These are phyloP conservation scores for Ogataea salicorniae DNA, from an alignment of 805 yeast genomes.

Conservation along the genomic window DNA sequence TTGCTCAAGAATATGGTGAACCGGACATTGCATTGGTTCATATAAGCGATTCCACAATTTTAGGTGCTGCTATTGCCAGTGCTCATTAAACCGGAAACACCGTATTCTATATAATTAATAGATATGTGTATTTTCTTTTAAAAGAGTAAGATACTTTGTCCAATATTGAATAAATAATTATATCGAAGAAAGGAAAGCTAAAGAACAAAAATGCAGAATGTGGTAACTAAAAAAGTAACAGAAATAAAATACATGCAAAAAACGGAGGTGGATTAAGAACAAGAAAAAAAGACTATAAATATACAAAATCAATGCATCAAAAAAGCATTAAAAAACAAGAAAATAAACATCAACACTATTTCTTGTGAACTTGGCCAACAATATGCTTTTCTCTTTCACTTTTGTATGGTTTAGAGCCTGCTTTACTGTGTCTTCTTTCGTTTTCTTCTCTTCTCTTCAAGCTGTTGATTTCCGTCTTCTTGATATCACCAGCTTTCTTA, in stretches of 20 bases:
- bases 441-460: slow-evolving; percentile 79
- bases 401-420: slow-evolving; percentile 49
- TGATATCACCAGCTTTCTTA: slow-evolving; percentile 86
- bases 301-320: too few species aligned
- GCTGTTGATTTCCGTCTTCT: slow-evolving; percentile 65
- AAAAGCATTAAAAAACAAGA: too few species aligned
- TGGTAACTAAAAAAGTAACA: too few species aligned
- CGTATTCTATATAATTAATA: not conserved
- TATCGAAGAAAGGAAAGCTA: too few species aligned
- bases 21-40: slow-evolving; percentile 33
- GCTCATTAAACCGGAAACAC: not conserved
- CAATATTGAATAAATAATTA: too few species aligned
- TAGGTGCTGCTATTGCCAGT: slow-evolving; percentile 54
- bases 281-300: too few species aligned
- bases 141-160: too few species aligned
- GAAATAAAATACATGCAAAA: too few species aligned
- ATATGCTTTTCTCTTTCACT: slow-evolving; percentile 86
- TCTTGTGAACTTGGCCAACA: slow-evolving; percentile 68
- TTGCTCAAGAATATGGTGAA: slow-evolving; percentile 19
- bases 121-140: too few species aligned
- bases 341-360: slow-evolving; percentile 10
- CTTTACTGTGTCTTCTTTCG: slow-evolving; percentile 71
- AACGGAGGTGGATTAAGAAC: too few species aligned
- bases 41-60: slow-evolving; percentile 41
- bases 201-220: too few species aligned